phyloP scores from a whole-genome alignment of 2,329 filamentous ascomycete species.

The Eurotiales sp. region DNA sequence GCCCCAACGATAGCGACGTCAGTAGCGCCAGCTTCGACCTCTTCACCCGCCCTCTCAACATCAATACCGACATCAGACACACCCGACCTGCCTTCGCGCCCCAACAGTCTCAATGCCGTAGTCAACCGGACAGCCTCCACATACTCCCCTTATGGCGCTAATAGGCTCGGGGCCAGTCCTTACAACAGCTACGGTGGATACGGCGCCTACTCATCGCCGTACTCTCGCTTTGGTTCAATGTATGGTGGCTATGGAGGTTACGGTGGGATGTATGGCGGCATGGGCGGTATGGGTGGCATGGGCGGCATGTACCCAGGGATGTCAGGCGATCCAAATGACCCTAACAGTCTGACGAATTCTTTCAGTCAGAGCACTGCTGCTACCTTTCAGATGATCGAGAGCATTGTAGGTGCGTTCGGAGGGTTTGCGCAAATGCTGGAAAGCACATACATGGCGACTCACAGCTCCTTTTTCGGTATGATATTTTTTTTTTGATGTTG shows the following conservation, averaged over 20 bases:
- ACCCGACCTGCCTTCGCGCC: slow-evolving; percentile 64
- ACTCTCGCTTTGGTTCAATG: slow-evolving; percentile 41
- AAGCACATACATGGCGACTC: slow-evolving; percentile 99
- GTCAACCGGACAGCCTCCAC: slow-evolving; percentile 85
- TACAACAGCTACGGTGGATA: slow-evolving; percentile 50
- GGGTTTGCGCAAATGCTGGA: slow-evolving; percentile 99
- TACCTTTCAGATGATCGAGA: slow-evolving; percentile 98
- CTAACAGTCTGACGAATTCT: slow-evolving; percentile 88
- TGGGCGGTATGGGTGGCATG: slow-evolving; percentile 25
- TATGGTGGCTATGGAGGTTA: slow-evolving; percentile 50
- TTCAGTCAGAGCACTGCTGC: slow-evolving; percentile 94
- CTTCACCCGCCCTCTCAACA: slow-evolving; percentile 40
- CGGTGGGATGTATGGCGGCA: slow-evolving; percentile 43
- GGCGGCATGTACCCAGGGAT: slow-evolving; percentile 46
- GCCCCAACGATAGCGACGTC: slow-evolving; percentile 16
- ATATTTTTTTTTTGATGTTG: slow-evolving; percentile 16
- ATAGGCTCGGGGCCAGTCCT: slow-evolving; percentile 53
- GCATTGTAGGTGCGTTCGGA: slow-evolving; percentile 91
- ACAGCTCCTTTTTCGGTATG: slow-evolving; percentile 96
- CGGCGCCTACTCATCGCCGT: slow-evolving; percentile 43
- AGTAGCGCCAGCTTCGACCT: slow-evolving; percentile 35
- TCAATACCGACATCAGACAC: slow-evolving; percentile 44
- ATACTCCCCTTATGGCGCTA: slow-evolving; percentile 64
- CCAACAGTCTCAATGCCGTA: slow-evolving; percentile 70
- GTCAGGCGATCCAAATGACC: slow-evolving; percentile 71